Evolutionary conservation across 371 early-diverging fungal genomes (phyloP), one percentile per base, ranked within the genome.

Genomic region (Rhizopus microsporus): DNA sequence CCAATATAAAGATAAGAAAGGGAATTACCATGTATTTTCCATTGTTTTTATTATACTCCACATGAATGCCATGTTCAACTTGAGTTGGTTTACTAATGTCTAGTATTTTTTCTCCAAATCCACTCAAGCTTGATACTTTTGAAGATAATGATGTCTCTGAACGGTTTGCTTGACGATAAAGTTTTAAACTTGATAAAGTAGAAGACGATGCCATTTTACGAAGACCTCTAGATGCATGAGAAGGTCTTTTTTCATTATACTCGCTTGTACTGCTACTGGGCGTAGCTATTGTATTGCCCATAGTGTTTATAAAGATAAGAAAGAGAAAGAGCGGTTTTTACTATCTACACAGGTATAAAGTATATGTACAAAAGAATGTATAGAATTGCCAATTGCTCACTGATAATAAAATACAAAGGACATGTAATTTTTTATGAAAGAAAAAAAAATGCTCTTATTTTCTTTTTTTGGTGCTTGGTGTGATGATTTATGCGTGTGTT

Each of bases 51-150:
- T 86, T 79, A 58, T 78, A 86, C 45, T 84, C 87, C 6, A 86
- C 84, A 72, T 86, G 87, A 62, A 86, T 83, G 10, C 87, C 85
- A 52, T 86, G 87, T 56, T 86, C 85, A 45, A 86, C 77, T 52
- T 81, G 78, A 1, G 87, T 86, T 7, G 87, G 87, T 37, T 81
- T 79, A 35, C 87, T 77, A 35, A 86, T 86, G 62, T 80, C 80
- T 33, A 83, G 56, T 59, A 83, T 78, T 55, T 78, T 83, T 57
- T 80, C 81, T 1, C 67, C 64, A 65, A 65, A 68, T 8, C 57
- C 64, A 37, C 59, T 61, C n/a, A 66, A 60, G 50, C 62, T 72
- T 3, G 75, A 74, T 9, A 74, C 51, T 57, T 72, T 74, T n/a
- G 73, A 72, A 17, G 75, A 68, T 57, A 78, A 57, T 29, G 73